Percentiles rank a stretch among this genome's conserved stretches.
These are phyloP conservation scores for Arachis stenosperma DNA, from an alignment of 306 rosid genomes.

Conservation along the genomic window DNA sequence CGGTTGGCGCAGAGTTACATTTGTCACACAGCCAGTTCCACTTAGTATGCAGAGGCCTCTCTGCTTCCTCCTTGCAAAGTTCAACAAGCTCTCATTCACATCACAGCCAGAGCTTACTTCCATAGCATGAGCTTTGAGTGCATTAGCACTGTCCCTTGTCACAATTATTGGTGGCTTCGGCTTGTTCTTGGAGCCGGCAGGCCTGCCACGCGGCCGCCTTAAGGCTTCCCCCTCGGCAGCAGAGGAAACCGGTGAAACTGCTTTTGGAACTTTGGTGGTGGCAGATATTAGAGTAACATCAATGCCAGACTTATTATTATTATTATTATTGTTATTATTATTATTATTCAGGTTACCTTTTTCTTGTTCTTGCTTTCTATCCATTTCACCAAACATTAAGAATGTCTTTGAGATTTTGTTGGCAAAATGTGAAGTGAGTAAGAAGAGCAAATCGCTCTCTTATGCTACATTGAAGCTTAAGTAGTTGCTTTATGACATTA, in stretches of 20 bases:
- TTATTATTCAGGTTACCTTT: conserved; percentile 33
- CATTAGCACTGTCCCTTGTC: conserved; percentile 74
- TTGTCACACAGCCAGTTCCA: conserved; percentile 77
- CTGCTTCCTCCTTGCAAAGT: conserved; percentile 82
- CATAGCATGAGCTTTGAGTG: conserved; percentile 80
- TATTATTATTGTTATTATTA: too few species aligned
- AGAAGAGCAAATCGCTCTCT: conserved; percentile 29
- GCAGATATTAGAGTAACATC: conserved; percentile 51
- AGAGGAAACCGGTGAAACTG: conserved; percentile 60
- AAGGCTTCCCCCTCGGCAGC: conserved; percentile 58
- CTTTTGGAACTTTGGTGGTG: conserved; percentile 48
- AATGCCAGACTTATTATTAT: conserved; percentile 23
- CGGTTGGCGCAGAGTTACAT: conserved; percentile 75
- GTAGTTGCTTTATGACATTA: conserved; percentile 49
- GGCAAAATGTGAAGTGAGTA: conserved; percentile 23
- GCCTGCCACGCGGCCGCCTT: conserved; percentile 72
- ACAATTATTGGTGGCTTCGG: conserved; percentile 56
- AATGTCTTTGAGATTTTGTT: background rate
- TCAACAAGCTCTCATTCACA: conserved; percentile 73
- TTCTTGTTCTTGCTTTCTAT: conserved; percentile 60
- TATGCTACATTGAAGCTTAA: conserved; percentile 46
- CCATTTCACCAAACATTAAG: conserved; percentile 46
- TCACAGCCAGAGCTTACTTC: conserved; percentile 81
- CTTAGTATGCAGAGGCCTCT: conserved; percentile 80
- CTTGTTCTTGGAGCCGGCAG: conserved; percentile 56